Evolutionary conservation across 106 monocot genomes (phyloP).

Genomic region (Ottelia alismoides): DNA sequence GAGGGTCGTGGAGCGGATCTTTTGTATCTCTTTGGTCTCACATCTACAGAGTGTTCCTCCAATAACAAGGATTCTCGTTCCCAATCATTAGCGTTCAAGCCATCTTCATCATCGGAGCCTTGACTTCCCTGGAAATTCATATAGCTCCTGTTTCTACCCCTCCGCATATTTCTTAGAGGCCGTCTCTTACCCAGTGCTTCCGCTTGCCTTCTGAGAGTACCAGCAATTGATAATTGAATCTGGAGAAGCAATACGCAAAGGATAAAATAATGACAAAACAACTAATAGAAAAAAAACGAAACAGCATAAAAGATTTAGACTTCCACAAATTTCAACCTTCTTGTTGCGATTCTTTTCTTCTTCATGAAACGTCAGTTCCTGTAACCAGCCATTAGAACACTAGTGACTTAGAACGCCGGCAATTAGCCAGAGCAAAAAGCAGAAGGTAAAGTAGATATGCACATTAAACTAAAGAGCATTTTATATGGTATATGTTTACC

Average conservation of each 20-base stretch:
- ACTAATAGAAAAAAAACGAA: too few relatives aligned
- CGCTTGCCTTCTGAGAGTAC: conserved; percentile 59
- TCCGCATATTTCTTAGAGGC: conserved; percentile 19
- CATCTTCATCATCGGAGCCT: conserved; percentile 66
- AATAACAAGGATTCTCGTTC: conserved; percentile 62
- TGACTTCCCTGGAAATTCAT: conserved; percentile 15
- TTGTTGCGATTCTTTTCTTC: conserved; percentile 71
- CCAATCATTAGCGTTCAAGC: conserved; percentile 39
- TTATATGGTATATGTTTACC: too few relatives aligned
- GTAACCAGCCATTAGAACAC: too few relatives aligned
- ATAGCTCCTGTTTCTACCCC: conserved; percentile 35
- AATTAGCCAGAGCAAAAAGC: too few relatives aligned
- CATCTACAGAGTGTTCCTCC: conserved; percentile 66
- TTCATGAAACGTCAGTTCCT: conserved; percentile 86
- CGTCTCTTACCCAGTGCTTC: conserved; percentile 78
- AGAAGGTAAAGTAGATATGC: too few relatives aligned
- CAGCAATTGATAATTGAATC: conserved; percentile 92
- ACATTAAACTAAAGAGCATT: too few relatives aligned
- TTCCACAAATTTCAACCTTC: too few relatives aligned
- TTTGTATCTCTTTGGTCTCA: conserved; percentile 54
- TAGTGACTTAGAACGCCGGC: too few relatives aligned
- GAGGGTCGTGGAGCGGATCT: conserved; percentile 37
- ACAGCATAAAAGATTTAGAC: too few relatives aligned
- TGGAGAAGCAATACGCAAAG: too few relatives aligned
- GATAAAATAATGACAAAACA: too few relatives aligned